Conservation (phyloP, 2,329 filamentous ascomycete genomes). For the Niveomyces coronatus region DNA sequence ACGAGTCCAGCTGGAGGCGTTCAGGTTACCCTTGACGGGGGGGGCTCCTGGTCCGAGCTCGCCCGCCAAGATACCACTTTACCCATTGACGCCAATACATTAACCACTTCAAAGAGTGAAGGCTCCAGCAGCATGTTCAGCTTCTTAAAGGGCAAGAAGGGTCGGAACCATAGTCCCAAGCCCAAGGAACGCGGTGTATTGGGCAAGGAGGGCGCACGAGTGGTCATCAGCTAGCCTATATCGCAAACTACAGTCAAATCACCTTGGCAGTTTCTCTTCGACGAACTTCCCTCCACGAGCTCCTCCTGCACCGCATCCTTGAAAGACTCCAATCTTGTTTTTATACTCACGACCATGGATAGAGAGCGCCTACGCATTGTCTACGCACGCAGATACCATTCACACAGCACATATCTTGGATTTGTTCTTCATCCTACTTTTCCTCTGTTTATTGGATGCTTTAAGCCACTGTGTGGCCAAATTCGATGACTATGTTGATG, state of each 20-base stretch:
- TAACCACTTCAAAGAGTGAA: slow-evolving; percentile 40
- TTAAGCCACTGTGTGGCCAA: too few relatives aligned
- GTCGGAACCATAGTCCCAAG: slow-evolving; percentile 83
- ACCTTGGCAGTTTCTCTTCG: not conserved
- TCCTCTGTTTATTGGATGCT: too few relatives aligned
- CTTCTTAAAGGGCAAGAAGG: slow-evolving; percentile 82
- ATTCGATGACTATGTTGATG: too few relatives aligned
- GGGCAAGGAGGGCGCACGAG: slow-evolving; percentile 86
- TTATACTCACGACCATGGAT: slow-evolving; percentile 9
- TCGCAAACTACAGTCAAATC: not conserved
- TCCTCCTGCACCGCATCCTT: too few relatives aligned
- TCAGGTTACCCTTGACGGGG: slow-evolving; percentile 82
- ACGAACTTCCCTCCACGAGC: too few relatives aligned
- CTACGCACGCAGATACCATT: not conserved
- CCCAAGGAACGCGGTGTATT: slow-evolving; percentile 87
- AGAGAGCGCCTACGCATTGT: slow-evolving; percentile 1
- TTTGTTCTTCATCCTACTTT: too few relatives aligned
- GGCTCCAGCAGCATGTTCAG: slow-evolving; percentile 74
- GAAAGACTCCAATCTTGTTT: slow-evolving; percentile 1
- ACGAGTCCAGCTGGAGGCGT: slow-evolving; percentile 74
- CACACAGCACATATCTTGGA: not conserved
- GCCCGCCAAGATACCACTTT: slow-evolving; percentile 74
- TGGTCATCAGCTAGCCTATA: slow-evolving; percentile 53
- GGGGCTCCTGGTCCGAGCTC: slow-evolving; percentile 84
- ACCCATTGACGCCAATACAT: slow-evolving; percentile 51